These are phyloP conservation scores for Colletotrichum limetticola DNA, from an alignment of 2,329 filamentous ascomycete genomes.

Conservation along the genomic window DNA sequence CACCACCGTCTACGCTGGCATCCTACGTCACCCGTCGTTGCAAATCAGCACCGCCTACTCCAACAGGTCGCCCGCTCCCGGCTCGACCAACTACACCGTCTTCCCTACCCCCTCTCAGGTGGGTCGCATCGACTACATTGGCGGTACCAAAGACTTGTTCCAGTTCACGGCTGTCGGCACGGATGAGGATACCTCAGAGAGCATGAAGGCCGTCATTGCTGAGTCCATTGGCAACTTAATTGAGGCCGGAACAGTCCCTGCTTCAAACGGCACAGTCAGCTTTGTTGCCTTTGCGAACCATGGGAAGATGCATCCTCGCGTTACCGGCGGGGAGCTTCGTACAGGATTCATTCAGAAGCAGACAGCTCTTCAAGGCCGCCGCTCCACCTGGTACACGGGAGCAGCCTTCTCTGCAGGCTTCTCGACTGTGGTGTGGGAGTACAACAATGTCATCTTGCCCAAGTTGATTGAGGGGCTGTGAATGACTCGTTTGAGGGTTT, in stretches of 20 bases:
- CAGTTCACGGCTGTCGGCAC: slow-evolving; percentile 44
- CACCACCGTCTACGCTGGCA: slow-evolving; percentile 39
- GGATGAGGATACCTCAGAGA: slow-evolving; percentile 33
- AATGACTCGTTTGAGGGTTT: background rate
- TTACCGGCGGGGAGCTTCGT: slow-evolving; percentile 46
- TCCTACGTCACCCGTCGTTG: slow-evolving; percentile 41
- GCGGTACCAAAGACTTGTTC: slow-evolving; percentile 43
- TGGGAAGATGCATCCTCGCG: slow-evolving; percentile 48
- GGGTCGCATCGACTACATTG: slow-evolving; percentile 44
- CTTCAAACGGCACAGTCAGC: slow-evolving; percentile 38
- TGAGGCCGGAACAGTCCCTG: slow-evolving; percentile 39
- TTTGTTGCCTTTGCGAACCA: slow-evolving; percentile 49
- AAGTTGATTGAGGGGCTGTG: slow-evolving; percentile 23
- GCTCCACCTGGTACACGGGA: slow-evolving; percentile 58
- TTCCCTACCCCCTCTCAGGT: slow-evolving; percentile 39
- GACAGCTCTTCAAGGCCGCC: slow-evolving; percentile 53
- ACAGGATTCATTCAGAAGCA: slow-evolving; percentile 53
- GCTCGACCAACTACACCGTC: slow-evolving; percentile 38
- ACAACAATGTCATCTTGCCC: slow-evolving; percentile 42
- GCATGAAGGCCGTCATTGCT: slow-evolving; percentile 41
- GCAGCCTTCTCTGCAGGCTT: slow-evolving; percentile 48
- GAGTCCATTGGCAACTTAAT: slow-evolving; percentile 43
- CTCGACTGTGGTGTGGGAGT: slow-evolving; percentile 47
- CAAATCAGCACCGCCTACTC: slow-evolving; percentile 35
- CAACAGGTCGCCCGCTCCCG: slow-evolving; percentile 37